These are phyloP conservation scores for Holtermanniella nyarrowii DNA, from an alignment of 768 basidiomycete genomes.

Conservation along the genomic window DNA sequence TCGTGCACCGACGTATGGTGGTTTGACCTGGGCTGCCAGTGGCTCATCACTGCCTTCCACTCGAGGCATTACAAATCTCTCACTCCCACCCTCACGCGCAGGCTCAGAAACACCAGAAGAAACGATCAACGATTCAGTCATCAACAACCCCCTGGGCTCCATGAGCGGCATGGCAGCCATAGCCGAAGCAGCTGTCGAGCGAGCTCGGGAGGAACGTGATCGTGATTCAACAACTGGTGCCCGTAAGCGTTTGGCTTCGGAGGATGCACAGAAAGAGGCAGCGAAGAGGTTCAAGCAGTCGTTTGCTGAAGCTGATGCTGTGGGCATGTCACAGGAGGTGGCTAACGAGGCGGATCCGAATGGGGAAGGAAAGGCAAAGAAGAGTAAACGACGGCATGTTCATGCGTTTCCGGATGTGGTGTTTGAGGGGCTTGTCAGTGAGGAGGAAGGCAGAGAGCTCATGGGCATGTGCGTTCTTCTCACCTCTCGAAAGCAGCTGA, in stretches of 20 bases:
- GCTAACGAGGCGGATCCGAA: neutral
- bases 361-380: constrained; percentile 14
- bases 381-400: constrained; percentile 29
- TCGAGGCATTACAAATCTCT: constrained; percentile 1
- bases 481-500: constrained; percentile 9
- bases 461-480: constrained; percentile 60
- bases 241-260: neutral
- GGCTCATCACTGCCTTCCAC: neutral
- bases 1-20: neutral
- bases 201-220: constrained; percentile 30
- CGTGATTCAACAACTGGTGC: too few species aligned
- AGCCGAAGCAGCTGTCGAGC: constrained; percentile 38
- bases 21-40: neutral
- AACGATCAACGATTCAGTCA: constrained; percentile 52
- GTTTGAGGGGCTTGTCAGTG: constrained; percentile 67
- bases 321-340: neutral
- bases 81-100: constrained; percentile 30
- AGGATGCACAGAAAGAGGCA: neutral
- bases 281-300: neutral
- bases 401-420: constrained; percentile 76
- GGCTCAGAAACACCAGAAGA: constrained; percentile 57
- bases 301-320: constrained; percentile 1
- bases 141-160: constrained; percentile 34
- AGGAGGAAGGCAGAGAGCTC: constrained; percentile 72
- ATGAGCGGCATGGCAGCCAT: constrained; percentile 40